Evolutionary conservation across 2,329 filamentous ascomycete genomes (phyloP).

Genomic region (Xylariaceae sp.): DNA sequence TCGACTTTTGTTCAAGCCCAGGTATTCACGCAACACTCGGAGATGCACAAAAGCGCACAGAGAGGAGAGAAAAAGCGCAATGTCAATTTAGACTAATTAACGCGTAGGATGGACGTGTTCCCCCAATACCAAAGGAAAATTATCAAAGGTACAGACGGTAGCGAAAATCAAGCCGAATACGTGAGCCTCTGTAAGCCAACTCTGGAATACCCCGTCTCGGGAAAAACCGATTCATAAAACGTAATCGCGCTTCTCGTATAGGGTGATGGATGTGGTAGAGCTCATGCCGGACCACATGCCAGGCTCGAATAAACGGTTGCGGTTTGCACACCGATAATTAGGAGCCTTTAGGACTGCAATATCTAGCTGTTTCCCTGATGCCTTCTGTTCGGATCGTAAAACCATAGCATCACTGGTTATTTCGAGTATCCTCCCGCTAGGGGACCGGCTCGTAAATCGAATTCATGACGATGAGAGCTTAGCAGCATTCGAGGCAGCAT

Average conservation of each 20-base stretch:
- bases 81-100: slow-evolving; percentile 7
- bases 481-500: slow-evolving; percentile 37
- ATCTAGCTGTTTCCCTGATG: neutral
- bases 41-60: neutral
- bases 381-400: neutral
- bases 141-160: slow-evolving; percentile 6
- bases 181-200: slow-evolving; percentile 11
- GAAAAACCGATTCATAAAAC: neutral
- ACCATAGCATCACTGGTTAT: neutral
- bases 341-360: neutral
- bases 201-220: slow-evolving; percentile 6
- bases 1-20: too few relatives aligned
- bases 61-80: neutral
- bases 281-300: neutral
- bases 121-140: slow-evolving; percentile 4
- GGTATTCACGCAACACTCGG: neutral
- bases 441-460: neutral
- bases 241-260: neutral
- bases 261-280: neutral
- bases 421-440: neutral
- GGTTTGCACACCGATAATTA: neutral
- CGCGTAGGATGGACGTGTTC: neutral
- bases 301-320: neutral
- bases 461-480: slow-evolving; percentile 3
- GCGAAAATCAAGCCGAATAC: slow-evolving; percentile 3